Percentiles rank a stretch among this genome's conserved stretches.
These are phyloP conservation scores for Farysia itapuensis DNA, from an alignment of 1,284 basidiomycete genomes.

Conservation along the genomic window DNA sequence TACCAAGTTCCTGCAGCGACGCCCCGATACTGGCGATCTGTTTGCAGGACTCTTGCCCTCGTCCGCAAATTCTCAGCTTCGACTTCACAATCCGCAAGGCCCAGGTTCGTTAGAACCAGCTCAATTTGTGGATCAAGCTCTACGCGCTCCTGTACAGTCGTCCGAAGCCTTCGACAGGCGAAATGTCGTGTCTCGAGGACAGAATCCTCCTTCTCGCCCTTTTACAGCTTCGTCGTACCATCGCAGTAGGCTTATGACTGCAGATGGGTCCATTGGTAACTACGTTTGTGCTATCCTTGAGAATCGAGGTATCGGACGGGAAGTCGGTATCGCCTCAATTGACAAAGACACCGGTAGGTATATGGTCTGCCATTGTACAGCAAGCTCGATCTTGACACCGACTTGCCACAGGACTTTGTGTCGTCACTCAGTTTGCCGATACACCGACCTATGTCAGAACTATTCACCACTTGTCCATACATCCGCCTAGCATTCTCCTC, in stretches of 20 bases:
- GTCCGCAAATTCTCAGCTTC: no score
- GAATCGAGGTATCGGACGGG: slow-evolving; percentile 68
- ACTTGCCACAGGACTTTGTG: slow-evolving; percentile 11
- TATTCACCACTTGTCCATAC: slow-evolving; percentile 78
- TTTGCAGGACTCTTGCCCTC: no score
- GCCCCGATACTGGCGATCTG: no score
- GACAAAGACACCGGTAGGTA: slow-evolving; percentile 73
- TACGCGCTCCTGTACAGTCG: no score
- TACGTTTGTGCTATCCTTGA: slow-evolving; percentile 37
- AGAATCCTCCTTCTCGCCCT: slow-evolving; percentile 8
- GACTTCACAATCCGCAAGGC: no score
- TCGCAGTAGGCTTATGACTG: slow-evolving; percentile 21
- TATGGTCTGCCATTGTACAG: no score
- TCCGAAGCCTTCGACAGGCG: no score
- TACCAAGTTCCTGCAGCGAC: background rate
- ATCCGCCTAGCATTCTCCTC: slow-evolving; percentile 72
- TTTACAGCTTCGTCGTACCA: slow-evolving; percentile 35
- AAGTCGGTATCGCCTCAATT: slow-evolving; percentile 82
- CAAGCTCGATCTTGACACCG: no score
- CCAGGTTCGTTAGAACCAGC: no score
- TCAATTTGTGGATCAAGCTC: no score
- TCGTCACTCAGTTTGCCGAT: slow-evolving; percentile 62
- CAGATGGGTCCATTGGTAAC: slow-evolving; percentile 18
- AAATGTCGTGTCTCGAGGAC: no score
- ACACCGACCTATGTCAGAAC: slow-evolving; percentile 74